Base-by-base conservation (phyloP, 768 basidiomycete species). In the Calocybe gangraenosa region DNA sequence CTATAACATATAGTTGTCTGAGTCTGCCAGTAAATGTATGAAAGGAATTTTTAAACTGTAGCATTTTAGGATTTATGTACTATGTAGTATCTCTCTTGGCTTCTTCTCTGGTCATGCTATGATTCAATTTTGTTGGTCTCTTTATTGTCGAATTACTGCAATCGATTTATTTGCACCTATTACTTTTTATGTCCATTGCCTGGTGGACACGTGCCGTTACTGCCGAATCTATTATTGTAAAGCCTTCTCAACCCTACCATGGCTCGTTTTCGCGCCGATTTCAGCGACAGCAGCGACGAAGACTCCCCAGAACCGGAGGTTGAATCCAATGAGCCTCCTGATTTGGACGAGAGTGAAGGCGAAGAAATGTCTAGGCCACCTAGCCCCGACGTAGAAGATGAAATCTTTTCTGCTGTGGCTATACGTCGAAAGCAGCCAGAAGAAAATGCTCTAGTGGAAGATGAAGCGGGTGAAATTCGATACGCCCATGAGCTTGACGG, bases 191-290 rank as follows among this genome's bases (percentile, higher is more conserved):
- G 21, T 21, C 20, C 21, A 28, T 44, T 31, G 2, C 28, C 32
- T 20, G 15, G 17, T 15, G 34, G 18, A 28, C 18, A 35, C 33
- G 42, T 46, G 44, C 33, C 42, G 20, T 19, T 19, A 28, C 25
- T 30, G 14, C n/a, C 25, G n/a, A n/a, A n/a, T n/a, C 30, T 22
- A 20, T 39, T 46, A 15, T 37, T n/a, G n/a, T n/a, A n/a, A n/a
- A n/a, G n/a, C n/a, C 25, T 28, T 28, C 18, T 33, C 31, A 44
- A 45, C n/a, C 36, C 37, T 7, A 37, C 49, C 30, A 86, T 86
- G 83, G 73, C 82, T 47, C 81, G 84, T 42, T 87, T 86, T 67
- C 75, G 77, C 46, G 84, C 84, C 22, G 75, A 76, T 58, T 66
- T 69, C 14, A 80, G 76, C 62, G 82, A 81, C 59, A 78, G 78